phyloP scores from a whole-genome alignment of 257 asterid species.

The Gynochthodes officinalis region DNA sequence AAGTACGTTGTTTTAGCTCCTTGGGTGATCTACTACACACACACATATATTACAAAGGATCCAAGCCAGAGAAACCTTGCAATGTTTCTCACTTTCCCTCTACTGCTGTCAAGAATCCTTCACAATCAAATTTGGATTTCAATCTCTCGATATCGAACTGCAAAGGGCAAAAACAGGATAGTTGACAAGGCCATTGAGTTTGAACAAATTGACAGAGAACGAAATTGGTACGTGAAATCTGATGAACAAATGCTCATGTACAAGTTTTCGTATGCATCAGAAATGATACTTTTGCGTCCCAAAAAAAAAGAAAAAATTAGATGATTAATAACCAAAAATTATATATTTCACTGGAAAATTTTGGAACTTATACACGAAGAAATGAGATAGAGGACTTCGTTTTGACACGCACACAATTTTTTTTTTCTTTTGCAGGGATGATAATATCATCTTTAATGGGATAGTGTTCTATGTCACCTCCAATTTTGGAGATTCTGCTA shows the following conservation, averaged over 20 bases:
- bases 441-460: constrained; percentile 72
- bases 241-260: no score
- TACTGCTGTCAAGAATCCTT: constrained; percentile 45
- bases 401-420: no score
- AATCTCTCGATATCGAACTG: constrained; percentile 58
- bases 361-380: no score
- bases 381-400: no score
- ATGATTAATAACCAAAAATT: no score
- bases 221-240: constrained; percentile 45
- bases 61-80: constrained; percentile 33
- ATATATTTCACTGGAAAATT: no score
- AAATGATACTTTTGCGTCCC: no score
- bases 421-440: constrained; percentile 80
- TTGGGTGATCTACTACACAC: constrained; percentile 38
- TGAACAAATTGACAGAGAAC: constrained; percentile 80
- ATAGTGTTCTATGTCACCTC: constrained; percentile 42
- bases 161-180: constrained; percentile 67
- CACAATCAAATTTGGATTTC: constrained; percentile 78
- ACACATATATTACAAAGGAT: constrained; percentile 35
- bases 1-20: constrained; percentile 72
- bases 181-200: constrained; percentile 75
- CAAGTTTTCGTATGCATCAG: no score
- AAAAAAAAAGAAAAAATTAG: no score
- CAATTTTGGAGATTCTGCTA: constrained; percentile 11
- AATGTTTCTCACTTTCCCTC: constrained; percentile 45